Conservation (phyloP, 352 stramenopile species). For the Albugo candida region DNA sequence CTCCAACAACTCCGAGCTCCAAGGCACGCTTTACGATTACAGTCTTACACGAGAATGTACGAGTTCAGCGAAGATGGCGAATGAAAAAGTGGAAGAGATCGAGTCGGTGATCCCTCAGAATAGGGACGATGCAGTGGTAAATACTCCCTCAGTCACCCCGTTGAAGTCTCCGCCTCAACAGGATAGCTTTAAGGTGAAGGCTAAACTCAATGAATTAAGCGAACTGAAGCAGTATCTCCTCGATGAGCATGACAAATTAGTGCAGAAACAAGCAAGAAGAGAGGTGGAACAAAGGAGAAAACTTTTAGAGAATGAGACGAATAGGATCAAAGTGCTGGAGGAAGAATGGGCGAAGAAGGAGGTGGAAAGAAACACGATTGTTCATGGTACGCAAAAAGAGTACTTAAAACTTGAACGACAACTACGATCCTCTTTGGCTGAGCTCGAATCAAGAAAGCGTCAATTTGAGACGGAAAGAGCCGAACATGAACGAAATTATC, state of each 20-base stretch:
- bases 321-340: slow-evolving; percentile 53
- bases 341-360: slow-evolving; percentile 58
- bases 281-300: slow-evolving; percentile 34
- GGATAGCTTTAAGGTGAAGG: slow-evolving; percentile 1
- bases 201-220: slow-evolving; percentile 9
- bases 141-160: too few relatives aligned
- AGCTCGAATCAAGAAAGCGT: slow-evolving; percentile 40
- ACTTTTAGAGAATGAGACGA: slow-evolving; percentile 30
- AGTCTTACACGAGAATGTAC: too few relatives aligned
- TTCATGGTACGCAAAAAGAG: slow-evolving; percentile 31
- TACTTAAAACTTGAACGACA: slow-evolving; percentile 50
- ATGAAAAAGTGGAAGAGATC: too few relatives aligned
- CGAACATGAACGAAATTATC: slow-evolving; percentile 31
- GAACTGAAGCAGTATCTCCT: slow-evolving; percentile 16
- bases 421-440: slow-evolving; percentile 25
- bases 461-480: slow-evolving; percentile 29
- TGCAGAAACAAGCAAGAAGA: slow-evolving; percentile 24
- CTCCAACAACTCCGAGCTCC: too few relatives aligned
- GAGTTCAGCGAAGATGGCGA: too few relatives aligned
- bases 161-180: too few relatives aligned
- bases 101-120: too few relatives aligned
- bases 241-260: slow-evolving; percentile 17
- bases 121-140: too few relatives aligned
- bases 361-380: slow-evolving; percentile 37
- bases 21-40: too few relatives aligned